Conservation (phyloP, 2,329 filamentous ascomycete genomes). For the Penicillium sp. region DNA sequence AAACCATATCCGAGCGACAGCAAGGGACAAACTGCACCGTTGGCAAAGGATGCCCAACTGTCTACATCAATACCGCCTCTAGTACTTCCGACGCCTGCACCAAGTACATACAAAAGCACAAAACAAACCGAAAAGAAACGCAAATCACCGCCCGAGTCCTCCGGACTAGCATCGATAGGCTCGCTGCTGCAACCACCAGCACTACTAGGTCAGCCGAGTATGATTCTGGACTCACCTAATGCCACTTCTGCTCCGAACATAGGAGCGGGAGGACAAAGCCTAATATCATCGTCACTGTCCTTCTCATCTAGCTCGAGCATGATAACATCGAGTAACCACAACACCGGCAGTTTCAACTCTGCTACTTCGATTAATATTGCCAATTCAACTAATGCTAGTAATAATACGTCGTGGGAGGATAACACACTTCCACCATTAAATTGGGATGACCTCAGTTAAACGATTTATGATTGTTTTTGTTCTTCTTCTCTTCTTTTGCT, state of each 20-base stretch:
- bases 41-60: neutral
- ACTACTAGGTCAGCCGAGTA: conserved; percentile 21
- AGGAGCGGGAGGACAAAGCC: neutral
- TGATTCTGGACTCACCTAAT: conserved; percentile 7
- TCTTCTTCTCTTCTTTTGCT: neutral
- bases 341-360: conserved; percentile 3
- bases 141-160: neutral
- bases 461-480: neutral
- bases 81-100: conserved; percentile 21
- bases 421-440: conserved; percentile 38
- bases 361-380: neutral
- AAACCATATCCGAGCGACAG: neutral
- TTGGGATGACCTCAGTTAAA: conserved; percentile 34
- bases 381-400: neutral
- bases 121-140: conserved; percentile 2
- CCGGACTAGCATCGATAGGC: conserved; percentile 9
- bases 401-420: conserved; percentile 28
- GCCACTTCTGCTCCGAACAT: neutral
- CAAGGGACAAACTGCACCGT: neutral
- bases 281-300: neutral
- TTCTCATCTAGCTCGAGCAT: neutral
- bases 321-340: neutral
- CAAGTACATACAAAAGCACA: neutral
- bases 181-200: conserved; percentile 22
- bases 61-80: conserved; percentile 2